These are phyloP conservation scores for Centrapalus pauciflorus DNA, from an alignment of 129 eudicot genomes.

Conservation along the genomic window DNA sequence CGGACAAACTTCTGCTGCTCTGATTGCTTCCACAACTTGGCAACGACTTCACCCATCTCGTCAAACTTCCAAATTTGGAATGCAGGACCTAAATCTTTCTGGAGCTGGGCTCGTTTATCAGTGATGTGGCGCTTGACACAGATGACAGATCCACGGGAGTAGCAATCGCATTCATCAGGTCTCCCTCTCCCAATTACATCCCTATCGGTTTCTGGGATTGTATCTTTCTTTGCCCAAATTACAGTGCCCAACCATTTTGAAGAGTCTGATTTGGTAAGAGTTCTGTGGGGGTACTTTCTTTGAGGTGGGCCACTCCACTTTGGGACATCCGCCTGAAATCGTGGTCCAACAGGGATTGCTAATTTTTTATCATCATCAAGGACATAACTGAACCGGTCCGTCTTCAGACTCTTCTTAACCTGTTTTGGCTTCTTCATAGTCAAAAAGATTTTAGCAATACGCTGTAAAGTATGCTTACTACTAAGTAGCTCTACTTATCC, in stretches of 20 bases:
- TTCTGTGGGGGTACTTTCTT: slow-evolving; percentile 14
- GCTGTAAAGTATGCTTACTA: not conserved
- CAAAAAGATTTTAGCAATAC: not conserved
- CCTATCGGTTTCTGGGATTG: slow-evolving; percentile 14
- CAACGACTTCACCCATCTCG: slow-evolving; percentile 59
- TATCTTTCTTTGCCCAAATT: slow-evolving; percentile 46
- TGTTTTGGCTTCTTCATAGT: slow-evolving; percentile 25
- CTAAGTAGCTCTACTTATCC: slow-evolving; percentile 3
- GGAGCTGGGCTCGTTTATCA: slow-evolving; percentile 35
- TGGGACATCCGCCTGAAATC: slow-evolving; percentile 53
- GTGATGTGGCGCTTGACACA: slow-evolving; percentile 50
- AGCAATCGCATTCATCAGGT: slow-evolving; percentile 44
- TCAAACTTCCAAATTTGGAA: slow-evolving; percentile 59
- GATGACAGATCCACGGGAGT: slow-evolving; percentile 32
- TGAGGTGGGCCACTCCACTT: slow-evolving; percentile 42
- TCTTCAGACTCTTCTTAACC: slow-evolving; percentile 7
- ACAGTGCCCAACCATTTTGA: slow-evolving; percentile 61
- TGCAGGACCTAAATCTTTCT: slow-evolving; percentile 52
- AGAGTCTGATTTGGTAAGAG: slow-evolving; percentile 12
- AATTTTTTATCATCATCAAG: slow-evolving; percentile 16
- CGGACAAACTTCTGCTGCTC: slow-evolving; percentile 39
- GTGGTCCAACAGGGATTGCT: slow-evolving; percentile 61
- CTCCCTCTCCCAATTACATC: slow-evolving; percentile 59
- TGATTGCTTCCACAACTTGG: slow-evolving; percentile 41
- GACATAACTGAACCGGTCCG: slow-evolving; percentile 6